phyloP scores from a whole-genome alignment of 352 stramenopile genomes.

The Stramenopiles sp. region DNA sequence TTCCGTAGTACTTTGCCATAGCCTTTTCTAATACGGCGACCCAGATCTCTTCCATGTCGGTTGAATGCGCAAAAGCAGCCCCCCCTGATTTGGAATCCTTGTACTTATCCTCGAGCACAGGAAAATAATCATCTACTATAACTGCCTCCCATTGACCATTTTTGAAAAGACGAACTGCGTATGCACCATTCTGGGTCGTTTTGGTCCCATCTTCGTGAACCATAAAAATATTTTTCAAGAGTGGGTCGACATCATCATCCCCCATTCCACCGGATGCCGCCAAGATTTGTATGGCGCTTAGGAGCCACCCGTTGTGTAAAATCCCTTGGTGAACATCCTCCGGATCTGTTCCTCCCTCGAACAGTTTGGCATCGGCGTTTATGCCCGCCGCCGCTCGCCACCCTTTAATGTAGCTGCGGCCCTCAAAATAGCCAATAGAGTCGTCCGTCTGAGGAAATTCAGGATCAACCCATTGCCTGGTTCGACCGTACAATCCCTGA shows the following conservation, averaged over 20 bases:
- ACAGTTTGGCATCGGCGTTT: constrained; percentile 58
- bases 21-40: constrained; percentile 72
- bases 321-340: constrained; percentile 56
- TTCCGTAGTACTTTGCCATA: constrained; percentile 69
- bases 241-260: constrained; percentile 55
- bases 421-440: constrained; percentile 40
- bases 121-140: constrained; percentile 70
- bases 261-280: constrained; percentile 58
- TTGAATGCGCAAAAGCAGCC: constrained; percentile 56
- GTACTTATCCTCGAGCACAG: constrained; percentile 38
- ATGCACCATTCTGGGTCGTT: constrained; percentile 64
- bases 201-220: constrained; percentile 34
- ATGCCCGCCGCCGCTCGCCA: constrained; percentile 62
- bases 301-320: constrained; percentile 61
- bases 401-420: constrained; percentile 33
- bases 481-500: constrained; percentile 43
- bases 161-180: constrained; percentile 66
- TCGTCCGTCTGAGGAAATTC: constrained; percentile 56
- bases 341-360: constrained; percentile 67
- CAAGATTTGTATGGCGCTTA: constrained; percentile 68
- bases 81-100: constrained; percentile 39
- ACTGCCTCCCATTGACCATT: constrained; percentile 75
- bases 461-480: constrained; percentile 58
- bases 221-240: constrained; percentile 67
- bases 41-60: constrained; percentile 67